phyloP scores from a whole-genome alignment of 2,329 filamentous ascomycete species.

The Arthrobotrys sinensis region DNA sequence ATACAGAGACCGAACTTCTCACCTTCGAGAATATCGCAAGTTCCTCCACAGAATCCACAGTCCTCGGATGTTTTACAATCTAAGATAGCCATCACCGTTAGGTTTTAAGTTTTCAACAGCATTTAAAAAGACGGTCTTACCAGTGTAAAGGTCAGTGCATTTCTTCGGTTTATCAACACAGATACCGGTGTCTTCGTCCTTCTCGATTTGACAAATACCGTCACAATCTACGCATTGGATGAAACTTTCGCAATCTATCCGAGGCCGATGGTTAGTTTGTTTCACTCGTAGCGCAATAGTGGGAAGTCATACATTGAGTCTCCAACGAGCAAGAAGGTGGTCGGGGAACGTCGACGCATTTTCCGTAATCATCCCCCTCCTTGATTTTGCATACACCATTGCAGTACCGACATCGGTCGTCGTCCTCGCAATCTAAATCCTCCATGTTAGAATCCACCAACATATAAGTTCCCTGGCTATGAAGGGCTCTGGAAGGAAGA shows the following conservation, averaged over 20 bases:
- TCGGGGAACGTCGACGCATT: conserved; percentile 16
- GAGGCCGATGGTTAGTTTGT: background rate
- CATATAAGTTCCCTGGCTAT: background rate
- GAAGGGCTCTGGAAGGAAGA: background rate
- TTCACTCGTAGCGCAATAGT: background rate
- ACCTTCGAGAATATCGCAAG: conserved; percentile 8
- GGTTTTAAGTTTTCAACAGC: background rate
- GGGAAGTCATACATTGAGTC: background rate
- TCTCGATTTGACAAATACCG: conserved; percentile 8
- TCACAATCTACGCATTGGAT: conserved; percentile 2
- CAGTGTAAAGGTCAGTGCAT: conserved; percentile 10
- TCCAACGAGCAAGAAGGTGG: background rate
- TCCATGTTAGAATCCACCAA: background rate
- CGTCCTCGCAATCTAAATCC: background rate
- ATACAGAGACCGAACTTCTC: conserved; percentile 8
- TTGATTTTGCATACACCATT: conserved; percentile 17
- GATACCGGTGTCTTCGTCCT: background rate
- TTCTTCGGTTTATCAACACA: conserved; percentile 21
- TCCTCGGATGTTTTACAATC: conserved; percentile 13
- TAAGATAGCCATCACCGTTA: background rate
- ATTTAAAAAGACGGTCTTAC: background rate
- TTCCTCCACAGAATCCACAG: conserved; percentile 9
- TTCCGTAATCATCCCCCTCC: background rate
- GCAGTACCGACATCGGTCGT: conserved; percentile 18
- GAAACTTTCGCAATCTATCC: conserved; percentile 8